Percentiles rank a stretch among this genome's conserved stretches.
These are phyloP conservation scores for Tephrocybe sp. DNA, from an alignment of 768 basidiomycete genomes.

Conservation along the genomic window DNA sequence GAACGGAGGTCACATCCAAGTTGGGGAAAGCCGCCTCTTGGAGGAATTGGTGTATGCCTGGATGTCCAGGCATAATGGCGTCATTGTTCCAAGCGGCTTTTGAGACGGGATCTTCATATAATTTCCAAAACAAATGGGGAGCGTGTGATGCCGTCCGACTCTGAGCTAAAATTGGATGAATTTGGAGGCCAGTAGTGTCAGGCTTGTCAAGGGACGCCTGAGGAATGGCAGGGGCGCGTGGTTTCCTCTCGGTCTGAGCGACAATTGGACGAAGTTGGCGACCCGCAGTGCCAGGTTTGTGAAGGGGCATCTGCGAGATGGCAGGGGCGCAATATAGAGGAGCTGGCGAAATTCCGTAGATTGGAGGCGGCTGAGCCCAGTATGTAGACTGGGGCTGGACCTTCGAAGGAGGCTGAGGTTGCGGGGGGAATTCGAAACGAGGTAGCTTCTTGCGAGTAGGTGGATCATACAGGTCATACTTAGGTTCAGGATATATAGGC, in stretches of 20 bases:
- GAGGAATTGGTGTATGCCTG: background rate
- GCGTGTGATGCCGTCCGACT: background rate
- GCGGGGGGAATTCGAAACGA: background rate
- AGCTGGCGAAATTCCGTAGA: no score
- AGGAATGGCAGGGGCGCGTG: background rate
- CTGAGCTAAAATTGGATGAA: constrained; percentile 1
- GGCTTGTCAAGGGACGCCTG: background rate
- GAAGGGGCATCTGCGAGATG: no score
- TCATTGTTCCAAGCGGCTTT: background rate
- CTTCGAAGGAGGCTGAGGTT: background rate
- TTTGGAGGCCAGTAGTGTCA: background rate
- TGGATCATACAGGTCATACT: constrained; percentile 5
- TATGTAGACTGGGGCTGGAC: background rate
- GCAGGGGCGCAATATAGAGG: no score
- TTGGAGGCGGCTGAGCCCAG: background rate
- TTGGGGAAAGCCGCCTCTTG: constrained; percentile 3
- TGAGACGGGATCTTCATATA: constrained; percentile 2
- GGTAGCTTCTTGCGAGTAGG: constrained; percentile 9
- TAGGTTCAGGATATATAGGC: background rate
- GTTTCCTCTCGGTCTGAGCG: no score
- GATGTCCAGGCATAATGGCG: background rate
- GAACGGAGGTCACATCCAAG: background rate
- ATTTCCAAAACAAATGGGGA: background rate
- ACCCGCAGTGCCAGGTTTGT: no score
- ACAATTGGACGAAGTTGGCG: no score